phyloP scores from a whole-genome alignment of 169 alveolate genomes.

The Blepharisma undulans region DNA sequence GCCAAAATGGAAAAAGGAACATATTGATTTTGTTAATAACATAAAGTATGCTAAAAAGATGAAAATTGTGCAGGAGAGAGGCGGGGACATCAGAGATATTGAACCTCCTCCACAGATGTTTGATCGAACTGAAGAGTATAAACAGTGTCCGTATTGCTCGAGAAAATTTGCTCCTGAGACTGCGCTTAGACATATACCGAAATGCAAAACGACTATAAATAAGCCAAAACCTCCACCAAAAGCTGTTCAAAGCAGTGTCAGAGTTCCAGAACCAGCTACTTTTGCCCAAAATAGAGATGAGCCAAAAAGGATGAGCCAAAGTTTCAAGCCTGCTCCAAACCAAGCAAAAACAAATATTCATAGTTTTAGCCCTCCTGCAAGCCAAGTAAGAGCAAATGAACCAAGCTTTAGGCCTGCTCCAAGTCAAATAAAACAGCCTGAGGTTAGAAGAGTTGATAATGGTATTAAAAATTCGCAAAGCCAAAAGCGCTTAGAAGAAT shows the following conservation, averaged over 20 bases:
- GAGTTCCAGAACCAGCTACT: not conserved
- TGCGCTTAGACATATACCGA: conserved; percentile 61
- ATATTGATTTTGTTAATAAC: conserved; percentile 36
- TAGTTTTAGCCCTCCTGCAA: not conserved
- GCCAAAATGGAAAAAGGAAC: conserved; percentile 46
- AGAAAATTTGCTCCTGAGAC: conserved; percentile 42
- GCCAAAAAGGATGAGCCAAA: not conserved
- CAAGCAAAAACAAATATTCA: not conserved
- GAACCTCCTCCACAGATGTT: conserved; percentile 9
- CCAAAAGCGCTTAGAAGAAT: not conserved
- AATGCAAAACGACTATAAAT: conserved; percentile 47
- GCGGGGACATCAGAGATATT: conserved; percentile 29
- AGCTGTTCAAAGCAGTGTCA: not conserved
- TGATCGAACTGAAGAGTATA: conserved; percentile 32
- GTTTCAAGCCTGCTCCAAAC: not conserved
- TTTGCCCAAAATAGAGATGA: not conserved
- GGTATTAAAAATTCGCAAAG: not conserved
- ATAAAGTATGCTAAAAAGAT: conserved; percentile 35
- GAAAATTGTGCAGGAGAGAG: not conserved
- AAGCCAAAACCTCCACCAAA: conserved; percentile 66
- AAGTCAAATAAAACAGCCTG: not conserved
- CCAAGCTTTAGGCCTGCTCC: not conserved
- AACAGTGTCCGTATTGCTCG: conserved; percentile 50
- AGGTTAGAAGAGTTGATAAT: not conserved
- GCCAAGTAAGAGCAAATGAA: not conserved